Conservation (phyloP, 495 filamentous ascomycete species). For the Trypethelium eluteriae region DNA sequence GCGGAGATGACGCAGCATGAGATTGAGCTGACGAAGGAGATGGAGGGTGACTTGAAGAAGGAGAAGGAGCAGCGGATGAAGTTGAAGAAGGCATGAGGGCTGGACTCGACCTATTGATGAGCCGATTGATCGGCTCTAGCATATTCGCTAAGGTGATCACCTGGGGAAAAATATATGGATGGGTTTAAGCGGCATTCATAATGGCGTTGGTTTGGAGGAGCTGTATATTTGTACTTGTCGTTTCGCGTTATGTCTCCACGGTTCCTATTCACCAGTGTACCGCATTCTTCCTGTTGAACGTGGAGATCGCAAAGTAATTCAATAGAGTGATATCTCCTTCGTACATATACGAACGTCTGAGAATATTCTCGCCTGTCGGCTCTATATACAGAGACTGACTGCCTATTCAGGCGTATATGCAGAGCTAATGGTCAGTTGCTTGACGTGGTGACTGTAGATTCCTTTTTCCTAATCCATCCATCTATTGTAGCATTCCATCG, state of each 20-base stretch:
- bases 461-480: not conserved
- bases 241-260: not conserved
- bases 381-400: too few relatives aligned
- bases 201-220: not conserved
- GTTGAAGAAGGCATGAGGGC: not conserved
- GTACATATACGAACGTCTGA: not conserved
- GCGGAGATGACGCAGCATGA: conserved; percentile 10
- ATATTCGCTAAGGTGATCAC: too few relatives aligned
- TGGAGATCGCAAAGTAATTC: not conserved
- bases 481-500: conserved; percentile 78
- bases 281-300: not conserved
- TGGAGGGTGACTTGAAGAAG: conserved; percentile 10
- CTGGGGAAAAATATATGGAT: not conserved
- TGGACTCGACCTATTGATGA: not conserved
- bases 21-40: conserved; percentile 9
- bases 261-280: too few relatives aligned
- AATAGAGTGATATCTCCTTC: not conserved
- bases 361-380: not conserved
- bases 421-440: too few relatives aligned
- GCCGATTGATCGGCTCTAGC: too few relatives aligned
- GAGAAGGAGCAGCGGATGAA: not conserved
- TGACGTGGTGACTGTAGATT: not conserved
- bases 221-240: not conserved
- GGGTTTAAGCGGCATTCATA: conserved; percentile 1
- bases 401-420: too few relatives aligned